Evolutionary conservation across 495 filamentous ascomycete species (phyloP), one percentile per base, ranked within the genome.

Genomic region (Xylaria nigripes): DNA sequence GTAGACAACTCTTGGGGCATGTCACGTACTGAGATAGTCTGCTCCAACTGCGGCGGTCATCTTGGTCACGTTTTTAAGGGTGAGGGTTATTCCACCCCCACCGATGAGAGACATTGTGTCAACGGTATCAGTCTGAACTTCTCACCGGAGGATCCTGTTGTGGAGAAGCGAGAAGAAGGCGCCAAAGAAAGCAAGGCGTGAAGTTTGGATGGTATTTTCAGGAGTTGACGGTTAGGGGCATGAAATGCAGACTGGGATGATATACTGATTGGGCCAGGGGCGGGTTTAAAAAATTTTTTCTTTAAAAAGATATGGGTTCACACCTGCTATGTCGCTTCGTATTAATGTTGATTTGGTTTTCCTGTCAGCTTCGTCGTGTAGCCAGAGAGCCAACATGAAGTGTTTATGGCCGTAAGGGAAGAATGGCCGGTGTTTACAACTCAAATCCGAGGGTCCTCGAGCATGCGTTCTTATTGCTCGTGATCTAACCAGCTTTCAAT

Each of bases 1-100:
- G 80, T 80, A 54, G 93, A 98, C 68, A 73, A 68, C 48, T 73
- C 81, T 0, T 80, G 87, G 51, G 93, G 93, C 25, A 95, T 96
- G 89, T 67, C 76, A 60, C 76, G 93, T 51, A 96, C 82, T 43
- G 93, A 98, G 77, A 97, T 98, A 64, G 83, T 90, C 41, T 98
- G 93, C 72, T 78, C 76, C 50, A 93, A 91, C 70, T 98, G 93
- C 62, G 93, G 93, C 4, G 93, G 93, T 3, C 93, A 98, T 76
- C 69, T 98, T 48, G 93, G 93, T 22, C 93, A 98, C 76, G 90
- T 97, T 32, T 98, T 98, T 65, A 94, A 95, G 76, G 93, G 93
- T 7, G 93, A 98, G 70, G 89, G 90, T 36, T 95, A 84, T 69
- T 66, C 76, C 9, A 96, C 89, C 16, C 90, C 93, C 42, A 96